Evolutionary conservation across 805 yeast species (phyloP), one percentile per base, ranked within the genome.

Genomic region (Candida succiphila): DNA sequence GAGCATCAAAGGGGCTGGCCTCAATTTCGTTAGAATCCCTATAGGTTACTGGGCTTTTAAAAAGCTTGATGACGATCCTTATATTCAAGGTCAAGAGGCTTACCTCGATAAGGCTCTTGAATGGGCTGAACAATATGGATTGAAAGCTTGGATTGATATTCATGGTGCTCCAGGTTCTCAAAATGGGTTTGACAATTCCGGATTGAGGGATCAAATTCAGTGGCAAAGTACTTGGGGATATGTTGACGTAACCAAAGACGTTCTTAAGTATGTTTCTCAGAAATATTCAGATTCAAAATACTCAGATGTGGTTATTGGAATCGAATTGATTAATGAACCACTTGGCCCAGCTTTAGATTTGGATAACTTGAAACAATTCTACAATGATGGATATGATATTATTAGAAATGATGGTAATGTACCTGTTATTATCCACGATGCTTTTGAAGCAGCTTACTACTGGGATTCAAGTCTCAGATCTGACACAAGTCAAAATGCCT

Each of bases 241-340:
- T 32, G 59, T 69, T 29, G 56, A 65, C 22, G 45, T 72, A 14
- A 78, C 94, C 2, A 48, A 72, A 32, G 52, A 63, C 5, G 84
- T 77, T 2, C 56, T 88, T 36, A 50, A 63, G 16, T 48, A 60
- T 17, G 65, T 88, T 30, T 62, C 76, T 29, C 54, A 67, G 24
- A 75, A 76, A 51, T 88, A 87, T 55, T 87, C 84, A 17, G 61
- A 56, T 12, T 57, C 61, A 24, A 63, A 70, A 25, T 84, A 72
- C 54, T 53, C 65, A 29, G 94, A 84, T 48, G 82, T 80, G 17
- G 78, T 88, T 29, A 66, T 78, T 43, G 96, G 95, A 37, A 75
- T 88, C 37, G 88, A 89, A 63, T 65, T 86, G 37, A 60, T 89
- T 30, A 88, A 88, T 53, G 97, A 88, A 67, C 97, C 97, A 22